These are phyloP conservation scores for Oleoguttula mirabilis DNA, from an alignment of 495 filamentous ascomycete genomes.

Conservation along the genomic window DNA sequence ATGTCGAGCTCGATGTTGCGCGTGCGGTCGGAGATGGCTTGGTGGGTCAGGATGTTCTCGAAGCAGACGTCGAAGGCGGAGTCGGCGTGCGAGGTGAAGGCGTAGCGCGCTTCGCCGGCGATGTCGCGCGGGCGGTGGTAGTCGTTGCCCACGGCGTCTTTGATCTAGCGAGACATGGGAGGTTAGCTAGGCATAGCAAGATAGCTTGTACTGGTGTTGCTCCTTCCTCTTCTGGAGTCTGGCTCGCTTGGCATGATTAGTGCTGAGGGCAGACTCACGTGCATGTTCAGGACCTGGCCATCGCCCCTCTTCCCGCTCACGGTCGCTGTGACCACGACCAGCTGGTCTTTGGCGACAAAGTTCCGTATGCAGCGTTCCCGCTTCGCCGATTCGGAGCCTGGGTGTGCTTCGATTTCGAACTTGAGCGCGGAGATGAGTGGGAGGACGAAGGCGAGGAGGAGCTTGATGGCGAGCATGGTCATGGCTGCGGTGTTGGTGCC, in stretches of 20 bases:
- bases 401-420: constrained; percentile 75
- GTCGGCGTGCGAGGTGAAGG: constrained; percentile 91
- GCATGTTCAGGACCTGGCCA: constrained; percentile 88
- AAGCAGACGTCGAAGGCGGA: constrained; percentile 96
- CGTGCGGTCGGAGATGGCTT: constrained; percentile 42
- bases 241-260: no score
- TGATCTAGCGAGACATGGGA: constrained; percentile 53
- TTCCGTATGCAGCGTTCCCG: constrained; percentile 89
- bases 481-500: background rate
- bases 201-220: background rate
- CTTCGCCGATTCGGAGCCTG: constrained; percentile 42
- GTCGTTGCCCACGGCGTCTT: constrained; percentile 88
- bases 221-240: no score
- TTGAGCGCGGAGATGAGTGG: constrained; percentile 67
- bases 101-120: constrained; percentile 79
- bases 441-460: constrained; percentile 21
- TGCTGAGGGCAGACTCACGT: no score
- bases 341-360: constrained; percentile 82
- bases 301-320: constrained; percentile 76
- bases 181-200: no score
- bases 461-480: constrained; percentile 12
- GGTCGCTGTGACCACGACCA: constrained; percentile 96
- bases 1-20: constrained; percentile 91
- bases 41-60: constrained; percentile 56
- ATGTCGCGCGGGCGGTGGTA: constrained; percentile 85